Evolutionary conservation across 2,329 filamentous ascomycete species (phyloP), one percentile per base, ranked within the genome.

Genomic region (Corynespora cassiicola): DNA sequence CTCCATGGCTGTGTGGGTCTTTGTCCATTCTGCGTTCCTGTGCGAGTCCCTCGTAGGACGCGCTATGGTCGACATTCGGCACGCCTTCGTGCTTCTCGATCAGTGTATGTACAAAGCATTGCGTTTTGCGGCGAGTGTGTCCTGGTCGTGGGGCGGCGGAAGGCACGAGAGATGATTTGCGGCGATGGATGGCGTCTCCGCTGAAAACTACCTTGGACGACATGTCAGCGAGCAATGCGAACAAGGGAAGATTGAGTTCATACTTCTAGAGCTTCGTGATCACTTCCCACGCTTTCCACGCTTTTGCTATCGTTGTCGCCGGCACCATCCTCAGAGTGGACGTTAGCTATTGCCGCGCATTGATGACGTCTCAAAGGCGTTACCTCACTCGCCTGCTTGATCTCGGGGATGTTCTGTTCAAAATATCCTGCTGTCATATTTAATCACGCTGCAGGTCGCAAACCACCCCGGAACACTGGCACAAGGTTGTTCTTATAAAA

Each of bases 71-170:
- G 14, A 52, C 34, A 8, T 52, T 33, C 0, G 60, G 46, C 11
- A 56, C 18, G 9, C 63, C 68, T 29, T 71, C 62, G 35, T 72
- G 69, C 36, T 69, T 71, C 44, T 76, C 75, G 16, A 85, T 76
- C 2, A 85, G 64, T 0, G 76, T 74, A 52, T 86, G 82, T 3
- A 85, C 80, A 45, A 84, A 81, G 56, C 82, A 85, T 41, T 78
- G 75, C 2, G 81, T 84, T 20, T 64, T 60, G 18, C 49, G 68
- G 51, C 47, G 63, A 25, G 42, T 38, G 68, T 68, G 47, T 42
- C 68, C 43, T 10, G 70, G 61, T 16, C 66, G 65, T 19, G 63
- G 60, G 21, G 73, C 56, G 19, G 58, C 60, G 15, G 69, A 59
- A 42, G 72, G 63, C 21, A 77, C 77, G 14, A 85, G 69, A 3